Evolutionary conservation across 2,329 filamentous ascomycete genomes (phyloP).

Genomic region (Harringtonia lauricola): DNA sequence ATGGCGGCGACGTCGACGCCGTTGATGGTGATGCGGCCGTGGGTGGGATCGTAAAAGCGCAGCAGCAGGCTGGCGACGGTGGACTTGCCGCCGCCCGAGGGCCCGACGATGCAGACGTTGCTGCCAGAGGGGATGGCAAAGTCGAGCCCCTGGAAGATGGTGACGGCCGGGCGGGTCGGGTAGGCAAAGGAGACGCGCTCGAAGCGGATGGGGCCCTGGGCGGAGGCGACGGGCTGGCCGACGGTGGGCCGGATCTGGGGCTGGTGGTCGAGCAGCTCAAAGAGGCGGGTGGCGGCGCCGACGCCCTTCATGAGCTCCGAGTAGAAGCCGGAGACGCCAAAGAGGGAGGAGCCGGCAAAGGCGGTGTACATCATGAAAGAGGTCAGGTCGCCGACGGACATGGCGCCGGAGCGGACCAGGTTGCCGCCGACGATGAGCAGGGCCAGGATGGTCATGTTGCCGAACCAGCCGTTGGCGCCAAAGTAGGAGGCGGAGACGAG

Average conservation of each 20-base stretch:
- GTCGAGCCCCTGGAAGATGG: slow-evolving; percentile 77
- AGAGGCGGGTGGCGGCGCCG: slow-evolving; percentile 88
- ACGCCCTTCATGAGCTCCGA: slow-evolving; percentile 99
- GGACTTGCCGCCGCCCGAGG: slow-evolving; percentile 91
- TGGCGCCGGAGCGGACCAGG: slow-evolving; percentile 76
- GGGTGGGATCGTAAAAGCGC: slow-evolving; percentile 78
- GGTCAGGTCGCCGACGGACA: slow-evolving; percentile 84
- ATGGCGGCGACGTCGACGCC: slow-evolving; percentile 72
- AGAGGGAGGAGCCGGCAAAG: slow-evolving; percentile 74
- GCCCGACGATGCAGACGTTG: slow-evolving; percentile 93
- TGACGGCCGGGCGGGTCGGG: slow-evolving; percentile 82
- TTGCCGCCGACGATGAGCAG: slow-evolving; percentile 84
- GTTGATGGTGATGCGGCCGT: slow-evolving; percentile 70
- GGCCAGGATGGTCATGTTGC: slow-evolving; percentile 91
- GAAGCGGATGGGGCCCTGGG: slow-evolving; percentile 82
- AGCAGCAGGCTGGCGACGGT: slow-evolving; percentile 88
- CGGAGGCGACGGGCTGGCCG: slow-evolving; percentile 67
- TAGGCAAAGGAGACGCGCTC: slow-evolving; percentile 81
- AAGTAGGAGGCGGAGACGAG: slow-evolving; percentile 89
- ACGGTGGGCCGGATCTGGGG: slow-evolving; percentile 81
- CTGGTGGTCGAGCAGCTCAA: slow-evolving; percentile 86
- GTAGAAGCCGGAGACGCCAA: slow-evolving; percentile 91
- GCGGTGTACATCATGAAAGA: slow-evolving; percentile 99
- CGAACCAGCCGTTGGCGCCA: slow-evolving; percentile 73
- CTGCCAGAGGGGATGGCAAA: slow-evolving; percentile 89